Evolutionary conservation across 805 yeast species (phyloP).

Genomic region (Zygosaccharomyces pseudorouxii): DNA sequence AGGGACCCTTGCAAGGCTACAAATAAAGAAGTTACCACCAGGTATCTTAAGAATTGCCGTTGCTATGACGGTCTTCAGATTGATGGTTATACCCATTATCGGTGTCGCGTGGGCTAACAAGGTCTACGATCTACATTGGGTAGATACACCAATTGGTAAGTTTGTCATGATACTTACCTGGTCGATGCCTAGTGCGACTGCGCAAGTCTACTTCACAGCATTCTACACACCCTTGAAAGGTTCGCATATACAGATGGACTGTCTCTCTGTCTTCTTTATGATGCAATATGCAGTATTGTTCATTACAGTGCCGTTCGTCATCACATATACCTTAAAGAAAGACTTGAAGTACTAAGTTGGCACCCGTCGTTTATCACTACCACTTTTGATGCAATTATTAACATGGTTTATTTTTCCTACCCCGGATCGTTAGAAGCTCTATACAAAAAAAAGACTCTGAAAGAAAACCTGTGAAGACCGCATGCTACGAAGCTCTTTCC

Average conservation of each 20-base stretch:
- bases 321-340: constrained; percentile 48
- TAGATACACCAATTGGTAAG: constrained; percentile 52
- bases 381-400: not conserved
- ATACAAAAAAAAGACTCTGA: not conserved
- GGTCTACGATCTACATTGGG: constrained; percentile 57
- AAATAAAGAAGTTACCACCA: constrained; percentile 51
- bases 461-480: not conserved
- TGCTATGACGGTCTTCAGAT: constrained; percentile 50
- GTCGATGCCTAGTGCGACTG: constrained; percentile 84
- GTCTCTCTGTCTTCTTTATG: constrained; percentile 66
- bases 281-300: constrained; percentile 61
- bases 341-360: constrained; percentile 22
- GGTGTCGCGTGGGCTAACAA: constrained; percentile 68
- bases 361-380: not conserved
- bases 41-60: constrained; percentile 61
- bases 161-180: constrained; percentile 71
- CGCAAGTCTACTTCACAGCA: constrained; percentile 84
- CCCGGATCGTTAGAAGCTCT: not conserved
- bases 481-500: not conserved
- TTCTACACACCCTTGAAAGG: constrained; percentile 69
- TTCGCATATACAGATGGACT: constrained; percentile 61
- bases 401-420: not conserved
- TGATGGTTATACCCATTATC: constrained; percentile 71
- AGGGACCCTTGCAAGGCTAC: constrained; percentile 77
- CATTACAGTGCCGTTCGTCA: constrained; percentile 65